Base-by-base conservation (phyloP, 129 eudicot genomes). In the Scalesia atractyloides region DNA sequence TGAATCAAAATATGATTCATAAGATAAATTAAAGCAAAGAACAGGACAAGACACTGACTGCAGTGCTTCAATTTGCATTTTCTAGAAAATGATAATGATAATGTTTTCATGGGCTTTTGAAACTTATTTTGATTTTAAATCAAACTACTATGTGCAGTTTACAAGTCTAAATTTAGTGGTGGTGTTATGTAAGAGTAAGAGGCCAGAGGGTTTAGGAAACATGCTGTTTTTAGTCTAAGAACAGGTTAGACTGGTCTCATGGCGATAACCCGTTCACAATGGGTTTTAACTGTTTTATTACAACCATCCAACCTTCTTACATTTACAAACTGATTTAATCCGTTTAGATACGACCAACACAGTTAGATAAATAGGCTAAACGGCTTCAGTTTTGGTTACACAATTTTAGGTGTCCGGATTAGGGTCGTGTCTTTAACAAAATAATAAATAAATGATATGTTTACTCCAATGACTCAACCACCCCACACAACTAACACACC, bases 1-100 rank as follows among this genome's bases (percentile, higher is more conserved):
- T 74, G 89, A 89, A 17, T 72, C 77, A 3, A 66, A 62, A 80
- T 44, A 86, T 69, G 70, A 84, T 84, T 22, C 84, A 82, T 62
- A 86, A 68, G 73, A 65, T 56, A 7, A 73, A 61, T 70, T 79
- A 89, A 80, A 70, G 64, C 43, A 73, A 82, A 74, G 84, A 82
- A n/a, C 49, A 84, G 68, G 89, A 78, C 4, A 73, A 75, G 52
- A 68, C 75, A 10, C 54, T 89, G 76, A 66, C 47, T 11, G 84
- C 63, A 70, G 96, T 89, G 43, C 73, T 81, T 36, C 64, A 47
- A 9, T 76, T 78, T 8, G 93, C 81, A 51, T 77, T 60, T 68
- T 54, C 18, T 57, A 60, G 68, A 48, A 74, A 69, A 4, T 79
- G 39, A 59, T 2, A 4, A 54, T 64, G 78, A n/a, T n/a, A n/a